A percentile compares a stretch with the other conserved stretches of the same genome.
Evolutionary conservation across 352 stramenopile genomes (phyloP).

Genomic region (Phytophthora ramorum): DNA sequence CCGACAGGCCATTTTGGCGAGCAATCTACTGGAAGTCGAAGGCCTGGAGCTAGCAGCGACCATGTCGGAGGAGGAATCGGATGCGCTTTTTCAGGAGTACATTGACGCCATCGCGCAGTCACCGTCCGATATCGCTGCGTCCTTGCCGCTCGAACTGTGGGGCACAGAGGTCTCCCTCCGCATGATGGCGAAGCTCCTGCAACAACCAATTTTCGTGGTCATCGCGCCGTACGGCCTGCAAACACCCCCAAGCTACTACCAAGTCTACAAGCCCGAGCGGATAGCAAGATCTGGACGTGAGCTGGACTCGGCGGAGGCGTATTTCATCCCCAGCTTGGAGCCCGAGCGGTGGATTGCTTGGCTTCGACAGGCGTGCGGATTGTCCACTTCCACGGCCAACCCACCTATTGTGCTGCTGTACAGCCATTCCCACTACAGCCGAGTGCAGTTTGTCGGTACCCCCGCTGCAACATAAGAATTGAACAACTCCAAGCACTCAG

Average conservation of each 20-base stretch:
- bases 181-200: constrained; percentile 31
- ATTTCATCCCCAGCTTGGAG: constrained; percentile 11
- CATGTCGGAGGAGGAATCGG: constrained; percentile 14
- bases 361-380: constrained; percentile 8
- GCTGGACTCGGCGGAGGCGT: constrained; percentile 21
- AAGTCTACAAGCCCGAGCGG: constrained; percentile 22
- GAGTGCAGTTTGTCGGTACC: constrained; percentile 9
- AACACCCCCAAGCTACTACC: constrained; percentile 1
- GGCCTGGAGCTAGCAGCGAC: constrained; percentile 8
- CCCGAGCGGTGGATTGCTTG: constrained; percentile 7
- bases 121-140: constrained; percentile 4
- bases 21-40: constrained; percentile 11
- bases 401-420: constrained; percentile 18
- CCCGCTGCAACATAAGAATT: not conserved
- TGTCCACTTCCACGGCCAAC: not conserved
- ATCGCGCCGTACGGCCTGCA: constrained; percentile 15
- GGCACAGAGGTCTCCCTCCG: constrained; percentile 19
- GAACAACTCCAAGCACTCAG: constrained; percentile 12
- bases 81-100: constrained; percentile 16
- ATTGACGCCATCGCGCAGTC: constrained; percentile 12
- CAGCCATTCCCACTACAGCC: constrained; percentile 22
- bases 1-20: constrained; percentile 25
- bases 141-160: constrained; percentile 13
- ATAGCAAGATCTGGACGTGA: constrained; percentile 1
- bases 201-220: constrained; percentile 20